Base-by-base conservation (phyloP, 139 green algal genomes). In the Volvox africanus region DNA sequence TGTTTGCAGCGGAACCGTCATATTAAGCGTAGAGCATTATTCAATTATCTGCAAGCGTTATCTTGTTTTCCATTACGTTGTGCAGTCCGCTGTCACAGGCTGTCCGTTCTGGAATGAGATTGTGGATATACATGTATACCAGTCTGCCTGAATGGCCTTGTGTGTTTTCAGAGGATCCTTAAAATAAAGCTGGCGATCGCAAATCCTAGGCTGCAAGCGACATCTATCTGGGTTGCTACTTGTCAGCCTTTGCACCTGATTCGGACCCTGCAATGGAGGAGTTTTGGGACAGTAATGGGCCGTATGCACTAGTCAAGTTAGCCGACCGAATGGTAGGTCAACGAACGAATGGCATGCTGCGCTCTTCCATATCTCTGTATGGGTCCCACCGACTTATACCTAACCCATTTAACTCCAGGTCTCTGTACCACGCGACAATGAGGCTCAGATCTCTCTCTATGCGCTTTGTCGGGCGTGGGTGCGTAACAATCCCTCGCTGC, bases 401-500 rank as follows among this genome's bases (percentile, higher is more conserved):
- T 3, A 61, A 12, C 21, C 44, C 44, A 55, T 32, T 55, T n/a
- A 61, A 30, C 61, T 30, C 28, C 55, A 80, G 81, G 79, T 83
- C 3, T 22, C 62, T 22, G 30, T 92, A 0, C 67, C 91, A 26
- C 37, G 80, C 26, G 73, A 88, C 62, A n/a, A 35, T 20, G 55
- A 92, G 61, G 14, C 32, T 1, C 61, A 26, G 21, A 30, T 69
- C 37, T 84, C 81, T 36, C 65, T 90, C 36, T 91, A 93, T 79
- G n/a, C 75, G 84, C 68, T 90, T 28, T 69, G 87, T 65, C 61
- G 89, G 30, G 81, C 80, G 37, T 86, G 89, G 87, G 87, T 92
- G 61, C 78, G 91, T 32, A 84, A 83, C 36, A 32, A 84, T 61
- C 61, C 89, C 11, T 26, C 73, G 1, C 71, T 90, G 20, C 86